A percentile compares a stretch with the other conserved stretches of the same genome.
phyloP scores from a whole-genome alignment of 192 early-diverging fungal species.

The Podila horticola region DNA sequence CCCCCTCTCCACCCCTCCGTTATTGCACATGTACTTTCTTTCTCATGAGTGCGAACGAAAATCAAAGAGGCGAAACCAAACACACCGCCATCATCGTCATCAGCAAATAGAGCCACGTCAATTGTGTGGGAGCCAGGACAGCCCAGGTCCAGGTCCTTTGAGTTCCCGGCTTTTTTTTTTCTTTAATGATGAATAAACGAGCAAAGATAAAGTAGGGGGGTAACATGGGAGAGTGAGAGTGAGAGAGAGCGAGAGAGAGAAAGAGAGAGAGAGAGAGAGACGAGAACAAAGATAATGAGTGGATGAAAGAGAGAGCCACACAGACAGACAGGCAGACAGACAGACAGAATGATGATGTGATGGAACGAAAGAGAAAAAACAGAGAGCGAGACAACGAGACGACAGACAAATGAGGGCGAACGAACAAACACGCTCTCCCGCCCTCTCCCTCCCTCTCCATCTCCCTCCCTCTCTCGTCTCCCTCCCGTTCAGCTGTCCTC shows the following conservation, averaged over 20 bases:
- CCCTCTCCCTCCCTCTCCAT: neutral
- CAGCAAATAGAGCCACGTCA: too few species aligned
- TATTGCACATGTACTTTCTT: too few species aligned
- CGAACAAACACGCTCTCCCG: conserved; percentile 1
- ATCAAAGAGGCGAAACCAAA: too few species aligned
- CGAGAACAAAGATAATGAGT: neutral
- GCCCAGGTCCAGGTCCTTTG: neutral
- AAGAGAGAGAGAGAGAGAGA: neutral
- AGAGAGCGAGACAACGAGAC: too few species aligned
- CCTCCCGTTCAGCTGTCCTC: neutral
- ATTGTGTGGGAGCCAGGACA: too few species aligned
- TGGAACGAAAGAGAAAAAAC: conserved; percentile 20
- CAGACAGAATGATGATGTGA: neutral
- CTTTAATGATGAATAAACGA: neutral
- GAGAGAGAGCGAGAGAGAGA: neutral
- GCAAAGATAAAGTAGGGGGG: neutral
- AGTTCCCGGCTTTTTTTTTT: neutral
- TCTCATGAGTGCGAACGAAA: too few species aligned
- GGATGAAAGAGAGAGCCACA: too few species aligned
- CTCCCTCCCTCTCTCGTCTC: neutral
- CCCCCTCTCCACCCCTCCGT: too few species aligned
- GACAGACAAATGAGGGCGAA: conserved; percentile 1
- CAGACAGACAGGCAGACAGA: neutral
- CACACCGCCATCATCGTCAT: too few species aligned
- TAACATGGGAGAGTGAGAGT: neutral